Percentiles rank a stretch among this genome's conserved stretches.
phyloP scores from a whole-genome alignment of 2,329 filamentous ascomycete species.

The Ophiostoma sp. region DNA sequence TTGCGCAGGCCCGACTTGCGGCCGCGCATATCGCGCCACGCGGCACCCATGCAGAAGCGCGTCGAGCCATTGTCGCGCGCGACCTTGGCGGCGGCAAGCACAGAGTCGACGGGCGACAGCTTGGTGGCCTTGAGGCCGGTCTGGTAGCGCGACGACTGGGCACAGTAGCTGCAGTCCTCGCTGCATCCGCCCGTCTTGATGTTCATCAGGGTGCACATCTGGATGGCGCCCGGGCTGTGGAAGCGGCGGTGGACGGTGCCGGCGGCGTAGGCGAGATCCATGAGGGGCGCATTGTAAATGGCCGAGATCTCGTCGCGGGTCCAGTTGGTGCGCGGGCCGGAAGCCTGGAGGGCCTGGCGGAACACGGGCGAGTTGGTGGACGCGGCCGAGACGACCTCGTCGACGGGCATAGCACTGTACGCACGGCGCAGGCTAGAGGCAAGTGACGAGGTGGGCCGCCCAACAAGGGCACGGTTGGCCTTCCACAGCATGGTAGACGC shows the following conservation, averaged over 20 bases:
- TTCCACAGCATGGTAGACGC: constrained; percentile 9
- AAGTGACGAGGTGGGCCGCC: background rate
- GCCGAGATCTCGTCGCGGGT: constrained; percentile 19
- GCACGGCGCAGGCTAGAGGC: constrained; percentile 2
- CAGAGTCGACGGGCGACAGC: constrained; percentile 72
- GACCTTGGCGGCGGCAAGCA: constrained; percentile 69
- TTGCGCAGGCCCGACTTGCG: constrained; percentile 78
- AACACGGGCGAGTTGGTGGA: constrained; percentile 16
- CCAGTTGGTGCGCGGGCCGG: constrained; percentile 22
- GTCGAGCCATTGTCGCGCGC: constrained; percentile 82
- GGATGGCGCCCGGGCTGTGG: constrained; percentile 76
- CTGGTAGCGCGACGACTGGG: constrained; percentile 75
- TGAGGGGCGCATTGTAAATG: constrained; percentile 20
- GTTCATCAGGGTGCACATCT: constrained; percentile 93
- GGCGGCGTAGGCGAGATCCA: constrained; percentile 20
- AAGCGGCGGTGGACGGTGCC: constrained; percentile 67
- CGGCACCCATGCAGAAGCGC: constrained; percentile 91
- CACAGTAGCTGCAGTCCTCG: constrained; percentile 90
- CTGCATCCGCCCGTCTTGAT: constrained; percentile 92
- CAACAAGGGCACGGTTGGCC: constrained; percentile 4
- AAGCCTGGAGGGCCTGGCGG: constrained; percentile 17
- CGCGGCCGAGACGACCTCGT: background rate
- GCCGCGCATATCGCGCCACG: constrained; percentile 90
- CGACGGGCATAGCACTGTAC: constrained; percentile 16
- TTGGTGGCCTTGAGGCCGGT: constrained; percentile 75